Percentiles rank a stretch among this genome's conserved stretches.
phyloP scores from a whole-genome alignment of 2,329 filamentous ascomycete genomes.

The Bipolaris zeicola region DNA sequence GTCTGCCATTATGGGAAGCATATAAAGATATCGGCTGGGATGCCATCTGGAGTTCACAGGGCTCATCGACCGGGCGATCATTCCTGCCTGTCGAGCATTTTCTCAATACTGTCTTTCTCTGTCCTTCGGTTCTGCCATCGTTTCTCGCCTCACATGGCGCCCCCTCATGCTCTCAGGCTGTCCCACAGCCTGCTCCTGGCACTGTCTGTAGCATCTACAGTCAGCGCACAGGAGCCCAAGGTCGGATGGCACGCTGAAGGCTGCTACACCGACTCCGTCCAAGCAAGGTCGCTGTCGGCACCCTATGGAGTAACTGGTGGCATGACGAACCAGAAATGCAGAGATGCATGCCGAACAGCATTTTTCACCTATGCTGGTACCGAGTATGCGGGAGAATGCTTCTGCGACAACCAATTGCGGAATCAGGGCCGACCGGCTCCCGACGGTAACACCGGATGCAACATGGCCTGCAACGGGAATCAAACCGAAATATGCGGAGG shows the following conservation, averaged over 20 bases:
- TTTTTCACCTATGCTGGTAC: slow-evolving; percentile 29
- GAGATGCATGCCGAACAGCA: slow-evolving; percentile 23
- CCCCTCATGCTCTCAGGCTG: slow-evolving; percentile 1
- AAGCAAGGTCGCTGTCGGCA: slow-evolving; percentile 22
- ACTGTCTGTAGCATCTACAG: slow-evolving; percentile 3
- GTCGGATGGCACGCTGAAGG: slow-evolving; percentile 30
- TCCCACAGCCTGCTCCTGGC: slow-evolving; percentile 5
- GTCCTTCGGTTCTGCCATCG: slow-evolving; percentile 1
- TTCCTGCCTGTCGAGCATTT: slow-evolving; percentile 1
- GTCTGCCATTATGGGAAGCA: background rate
- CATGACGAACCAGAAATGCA: slow-evolving; percentile 34
- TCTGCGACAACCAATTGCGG: slow-evolving; percentile 28
- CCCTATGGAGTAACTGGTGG: slow-evolving; percentile 21
- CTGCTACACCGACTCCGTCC: slow-evolving; percentile 31
- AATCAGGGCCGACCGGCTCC: slow-evolving; percentile 29
- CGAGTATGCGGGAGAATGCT: slow-evolving; percentile 34
- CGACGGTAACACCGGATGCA: slow-evolving; percentile 51
- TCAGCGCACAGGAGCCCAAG: slow-evolving; percentile 13
- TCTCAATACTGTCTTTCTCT: background rate
- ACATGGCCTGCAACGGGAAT: slow-evolving; percentile 29
- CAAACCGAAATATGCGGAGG: slow-evolving; percentile 34
- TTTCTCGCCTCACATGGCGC: slow-evolving; percentile 6
- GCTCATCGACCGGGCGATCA: slow-evolving; percentile 4
- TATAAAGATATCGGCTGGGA: slow-evolving; percentile 7
- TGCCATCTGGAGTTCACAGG: background rate